Conservation (phyloP, 345 rosid species). For the Anastatica hierochuntica region DNA sequence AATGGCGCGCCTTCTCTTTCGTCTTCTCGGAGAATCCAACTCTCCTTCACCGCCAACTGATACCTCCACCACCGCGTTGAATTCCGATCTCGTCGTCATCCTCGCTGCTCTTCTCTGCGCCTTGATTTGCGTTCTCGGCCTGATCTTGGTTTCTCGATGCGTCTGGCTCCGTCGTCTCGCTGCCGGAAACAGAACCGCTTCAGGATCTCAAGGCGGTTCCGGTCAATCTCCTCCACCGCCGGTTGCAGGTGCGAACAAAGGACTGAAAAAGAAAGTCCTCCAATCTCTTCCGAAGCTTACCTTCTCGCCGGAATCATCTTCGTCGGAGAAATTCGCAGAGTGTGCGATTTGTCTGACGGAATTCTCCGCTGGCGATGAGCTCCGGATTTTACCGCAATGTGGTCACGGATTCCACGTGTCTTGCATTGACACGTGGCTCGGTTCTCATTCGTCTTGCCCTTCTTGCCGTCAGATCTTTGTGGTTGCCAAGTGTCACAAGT, state of each 20-base stretch:
- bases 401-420: slow-evolving; percentile 81
- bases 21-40: slow-evolving; percentile 21
- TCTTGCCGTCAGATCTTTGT: slow-evolving; percentile 76
- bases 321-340: slow-evolving; percentile 40
- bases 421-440: slow-evolving; percentile 93
- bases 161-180: slow-evolving; percentile 85
- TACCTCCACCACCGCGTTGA: slow-evolving; percentile 30
- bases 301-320: slow-evolving; percentile 40
- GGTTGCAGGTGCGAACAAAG: slow-evolving; percentile 53
- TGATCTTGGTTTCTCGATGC: slow-evolving; percentile 77
- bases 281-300: slow-evolving; percentile 63
- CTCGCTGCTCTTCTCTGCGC: slow-evolving; percentile 96
- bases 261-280: slow-evolving; percentile 73
- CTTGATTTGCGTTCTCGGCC: slow-evolving; percentile 73
- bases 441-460: slow-evolving; percentile 89
- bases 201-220: slow-evolving; percentile 3
- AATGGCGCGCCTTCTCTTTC: slow-evolving; percentile 61
- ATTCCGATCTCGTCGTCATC: slow-evolving; percentile 80
- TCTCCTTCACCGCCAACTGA: slow-evolving; percentile 12
- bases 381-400: slow-evolving; percentile 78
- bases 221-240: slow-evolving; percentile 19
- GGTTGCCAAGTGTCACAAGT: slow-evolving; percentile 55
- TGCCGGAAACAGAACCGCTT: slow-evolving; percentile 21
- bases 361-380: slow-evolving; percentile 64
- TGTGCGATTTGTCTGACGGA: slow-evolving; percentile 80